Evolutionary conservation across 108 stramenopile genomes (phyloP), one percentile per base, ranked within the genome.

Genomic region (Thalassiosira profunda): DNA sequence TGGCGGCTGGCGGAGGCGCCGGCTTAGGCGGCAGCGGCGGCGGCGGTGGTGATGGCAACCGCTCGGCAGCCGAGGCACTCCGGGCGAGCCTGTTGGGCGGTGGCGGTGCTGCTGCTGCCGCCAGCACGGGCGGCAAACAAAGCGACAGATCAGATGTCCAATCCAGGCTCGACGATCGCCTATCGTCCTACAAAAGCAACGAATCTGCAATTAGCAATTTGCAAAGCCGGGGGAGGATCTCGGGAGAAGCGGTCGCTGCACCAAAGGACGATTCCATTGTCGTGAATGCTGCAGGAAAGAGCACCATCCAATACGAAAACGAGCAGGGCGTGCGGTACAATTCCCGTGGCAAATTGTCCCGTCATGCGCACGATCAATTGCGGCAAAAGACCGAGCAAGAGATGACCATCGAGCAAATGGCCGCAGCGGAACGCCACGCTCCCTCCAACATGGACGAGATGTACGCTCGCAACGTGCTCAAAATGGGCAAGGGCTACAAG

Each of bases 401-500:
- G 35, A 82, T 81, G 69, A 76, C 88, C 37, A 62, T 80, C 30
- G 15, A 66, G n/a, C 84, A 90, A 58, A 55, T 90, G 68, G 72
- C 72, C 1, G 54, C 47, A 24, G 73, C 79, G 56, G 84, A 85
- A 75, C 72, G 67, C 3, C 15, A 37, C 1, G 30, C 11, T 23
- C 25, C 24, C 0, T 1, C 47, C 69, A 64, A 58, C 55, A 85
- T 87, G 86, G 88, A 92, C 55, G 91, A 87, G 55, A 65, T 70
- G 18, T 86, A 66, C 75, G 70, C 80, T 8, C 86, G 85, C 3
- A 86, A 89, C 70, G 53, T 89, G 18, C 44, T 65, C 4, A 69
- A 84, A 5, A 60, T 86, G 42, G 91, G 84, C n/a, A 80, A 73
- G 43, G 41, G 68, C 10, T 85, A 72, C 45, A 80, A 85, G 18